These are phyloP conservation scores for Inga leiocalycina DNA, from an alignment of 306 rosid genomes.

Conservation along the genomic window DNA sequence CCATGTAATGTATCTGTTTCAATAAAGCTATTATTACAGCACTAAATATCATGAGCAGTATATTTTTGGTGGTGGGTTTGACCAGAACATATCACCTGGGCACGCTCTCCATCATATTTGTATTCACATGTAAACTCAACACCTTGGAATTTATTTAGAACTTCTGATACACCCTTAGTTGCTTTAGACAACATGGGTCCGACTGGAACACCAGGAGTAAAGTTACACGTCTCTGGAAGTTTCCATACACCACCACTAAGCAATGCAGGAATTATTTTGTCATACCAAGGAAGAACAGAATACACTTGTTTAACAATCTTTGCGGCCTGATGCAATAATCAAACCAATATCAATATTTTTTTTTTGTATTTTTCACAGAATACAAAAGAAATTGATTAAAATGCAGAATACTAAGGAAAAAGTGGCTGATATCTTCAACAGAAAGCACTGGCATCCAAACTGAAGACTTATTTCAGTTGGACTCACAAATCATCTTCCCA, in stretches of 20 bases:
- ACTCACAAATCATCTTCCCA: not conserved
- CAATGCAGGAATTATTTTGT: slow-evolving; percentile 75
- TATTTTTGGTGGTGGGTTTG: slow-evolving; percentile 16
- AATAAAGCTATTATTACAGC: slow-evolving; percentile 29
- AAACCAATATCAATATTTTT: slow-evolving; percentile 25
- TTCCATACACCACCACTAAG: slow-evolving; percentile 78
- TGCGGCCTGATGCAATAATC: slow-evolving; percentile 67
- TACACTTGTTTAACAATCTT: slow-evolving; percentile 82
- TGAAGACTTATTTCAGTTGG: slow-evolving; percentile 4
- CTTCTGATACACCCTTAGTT: slow-evolving; percentile 77
- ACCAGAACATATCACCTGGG: slow-evolving; percentile 67
- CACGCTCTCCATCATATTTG: slow-evolving; percentile 97
- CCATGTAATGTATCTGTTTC: slow-evolving; percentile 89
- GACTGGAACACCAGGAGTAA: slow-evolving; percentile 85
- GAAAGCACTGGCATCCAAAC: not conserved
- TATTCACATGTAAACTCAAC: slow-evolving; percentile 90
- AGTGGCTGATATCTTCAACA: not conserved
- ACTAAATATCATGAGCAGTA: slow-evolving; percentile 21
- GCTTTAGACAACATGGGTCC: slow-evolving; percentile 97
- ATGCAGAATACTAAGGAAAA: slow-evolving; percentile 13
- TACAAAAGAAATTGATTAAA: not conserved
- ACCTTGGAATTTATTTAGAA: slow-evolving; percentile 78
- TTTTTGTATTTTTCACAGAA: not conserved
- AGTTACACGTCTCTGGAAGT: slow-evolving; percentile 70
- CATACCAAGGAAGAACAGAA: slow-evolving; percentile 85